Evolutionary conservation across 768 basidiomycete species (phyloP).

Genomic region (Boletus fagicola): DNA sequence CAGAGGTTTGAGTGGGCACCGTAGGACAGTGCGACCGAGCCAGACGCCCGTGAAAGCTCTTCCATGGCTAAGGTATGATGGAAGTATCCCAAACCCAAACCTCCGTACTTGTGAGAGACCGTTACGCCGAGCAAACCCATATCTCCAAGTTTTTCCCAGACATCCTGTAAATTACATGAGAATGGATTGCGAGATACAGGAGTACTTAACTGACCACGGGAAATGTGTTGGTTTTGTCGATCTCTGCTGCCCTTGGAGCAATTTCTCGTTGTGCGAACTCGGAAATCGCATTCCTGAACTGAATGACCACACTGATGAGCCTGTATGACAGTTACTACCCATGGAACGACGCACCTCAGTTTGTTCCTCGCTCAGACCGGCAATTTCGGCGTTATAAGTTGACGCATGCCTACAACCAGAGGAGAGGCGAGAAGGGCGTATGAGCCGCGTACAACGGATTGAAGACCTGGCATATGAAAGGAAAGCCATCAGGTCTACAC

Average conservation of each 20-base stretch:
- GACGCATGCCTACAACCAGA: constrained; percentile 33
- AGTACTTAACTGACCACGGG: constrained; percentile 52
- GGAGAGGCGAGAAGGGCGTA: background rate
- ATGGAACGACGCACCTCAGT: constrained; percentile 53
- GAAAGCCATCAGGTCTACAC: constrained; percentile 11
- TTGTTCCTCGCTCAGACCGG: constrained; percentile 79
- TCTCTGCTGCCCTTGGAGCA: constrained; percentile 80
- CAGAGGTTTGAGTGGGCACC: constrained; percentile 92
- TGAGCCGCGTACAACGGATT: constrained; percentile 1
- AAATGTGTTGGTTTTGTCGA: constrained; percentile 82
- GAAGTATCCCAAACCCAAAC: constrained; percentile 79
- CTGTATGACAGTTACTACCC: background rate
- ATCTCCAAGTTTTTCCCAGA: constrained; percentile 85
- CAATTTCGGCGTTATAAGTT: constrained; percentile 69
- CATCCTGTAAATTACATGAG: constrained; percentile 48
- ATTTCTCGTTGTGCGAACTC: constrained; percentile 84
- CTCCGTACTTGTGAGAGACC: constrained; percentile 76
- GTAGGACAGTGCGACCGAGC: constrained; percentile 89
- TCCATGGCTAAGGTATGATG: constrained; percentile 94
- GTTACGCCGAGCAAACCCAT: constrained; percentile 94
- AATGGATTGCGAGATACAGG: background rate
- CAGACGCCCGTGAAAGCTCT: constrained; percentile 85
- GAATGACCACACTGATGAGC: background rate
- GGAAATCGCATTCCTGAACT: constrained; percentile 81
- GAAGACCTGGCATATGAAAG: constrained; percentile 13